Conservation (phyloP, 352 stramenopile genomes). For the Globisporangium polare region DNA sequence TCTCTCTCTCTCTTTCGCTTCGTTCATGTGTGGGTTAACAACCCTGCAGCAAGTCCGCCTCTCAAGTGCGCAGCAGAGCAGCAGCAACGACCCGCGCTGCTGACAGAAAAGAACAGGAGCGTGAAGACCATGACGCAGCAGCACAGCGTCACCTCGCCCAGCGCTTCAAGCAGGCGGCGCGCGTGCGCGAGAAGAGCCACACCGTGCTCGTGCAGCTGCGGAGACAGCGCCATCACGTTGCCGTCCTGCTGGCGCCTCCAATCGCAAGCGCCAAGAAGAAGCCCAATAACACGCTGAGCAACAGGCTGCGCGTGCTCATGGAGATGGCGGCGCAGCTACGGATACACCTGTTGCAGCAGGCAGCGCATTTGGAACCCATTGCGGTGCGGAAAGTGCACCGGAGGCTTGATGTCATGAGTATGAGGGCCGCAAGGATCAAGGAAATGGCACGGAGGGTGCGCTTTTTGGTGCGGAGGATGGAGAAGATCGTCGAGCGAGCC, state of each 20-base stretch:
- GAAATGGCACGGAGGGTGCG: neutral
- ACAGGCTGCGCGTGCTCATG: neutral
- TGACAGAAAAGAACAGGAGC: neutral
- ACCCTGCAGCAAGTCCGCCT: neutral
- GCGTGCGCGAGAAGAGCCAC: neutral
- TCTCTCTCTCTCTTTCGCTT: neutral
- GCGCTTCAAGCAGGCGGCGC: neutral
- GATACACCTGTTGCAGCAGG: slow-evolving; percentile 8
- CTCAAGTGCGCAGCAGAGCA: neutral
- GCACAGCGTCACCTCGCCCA: slow-evolving; percentile 1
- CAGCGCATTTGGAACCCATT: neutral
- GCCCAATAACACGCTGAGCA: neutral
- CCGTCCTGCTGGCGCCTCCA: neutral
- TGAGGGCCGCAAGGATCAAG: neutral
- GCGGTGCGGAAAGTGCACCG: slow-evolving; percentile 2
- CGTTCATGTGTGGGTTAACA: neutral
- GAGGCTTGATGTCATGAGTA: neutral
- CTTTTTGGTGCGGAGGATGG: neutral
- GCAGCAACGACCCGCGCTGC: neutral
- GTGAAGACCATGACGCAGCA: neutral
- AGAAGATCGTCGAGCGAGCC: neutral
- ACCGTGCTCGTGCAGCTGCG: neutral
- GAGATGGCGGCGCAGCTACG: slow-evolving; percentile 8
- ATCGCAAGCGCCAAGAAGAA: neutral
- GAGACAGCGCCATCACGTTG: slow-evolving; percentile 2